These are phyloP conservation scores for Trichoderma erinaceum DNA, from an alignment of 495 filamentous ascomycete genomes.

Conservation along the genomic window DNA sequence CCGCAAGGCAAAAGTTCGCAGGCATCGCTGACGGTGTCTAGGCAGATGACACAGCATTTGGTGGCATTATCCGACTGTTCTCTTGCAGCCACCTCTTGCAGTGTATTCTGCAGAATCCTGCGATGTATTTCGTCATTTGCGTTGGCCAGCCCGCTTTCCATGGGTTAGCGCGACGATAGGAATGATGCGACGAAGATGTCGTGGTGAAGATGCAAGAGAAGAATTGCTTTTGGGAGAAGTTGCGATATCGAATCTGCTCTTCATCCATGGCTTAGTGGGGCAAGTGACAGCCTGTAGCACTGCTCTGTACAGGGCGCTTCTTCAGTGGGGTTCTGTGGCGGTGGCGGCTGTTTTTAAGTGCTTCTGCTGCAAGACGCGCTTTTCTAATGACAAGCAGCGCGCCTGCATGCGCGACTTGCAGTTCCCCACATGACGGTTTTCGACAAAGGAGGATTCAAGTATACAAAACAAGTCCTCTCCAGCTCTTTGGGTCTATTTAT, in stretches of 20 bases:
- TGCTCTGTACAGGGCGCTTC: not conserved
- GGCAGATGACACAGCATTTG: conserved; percentile 62
- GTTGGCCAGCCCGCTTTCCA: conserved; percentile 19
- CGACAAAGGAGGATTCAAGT: not conserved
- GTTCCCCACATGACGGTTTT: conserved; percentile 9
- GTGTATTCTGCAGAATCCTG: conserved; percentile 41
- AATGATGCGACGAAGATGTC: not conserved
- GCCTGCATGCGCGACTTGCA: not conserved
- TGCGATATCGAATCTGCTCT: not conserved
- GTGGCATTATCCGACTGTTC: conserved; percentile 18
- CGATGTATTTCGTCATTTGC: conserved; percentile 33
- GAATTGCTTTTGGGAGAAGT: not conserved
- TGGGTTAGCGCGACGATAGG: conserved; percentile 13
- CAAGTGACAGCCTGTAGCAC: not conserved
- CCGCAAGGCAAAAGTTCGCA: conserved; percentile 67
- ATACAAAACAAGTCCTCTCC: not conserved
- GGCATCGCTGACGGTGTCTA: conserved; percentile 65
- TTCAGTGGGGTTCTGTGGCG: not conserved
- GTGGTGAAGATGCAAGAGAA: conserved; percentile 8
- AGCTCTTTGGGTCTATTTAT: not conserved
- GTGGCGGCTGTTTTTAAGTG: not conserved
- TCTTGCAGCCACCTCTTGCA: conserved; percentile 37
- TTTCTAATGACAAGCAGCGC: conserved; percentile 4
- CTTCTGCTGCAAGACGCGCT: conserved; percentile 5
- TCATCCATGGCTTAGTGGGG: not conserved